phyloP scores from a whole-genome alignment of 192 early-diverging fungal genomes.

The Coemansia sp. region DNA sequence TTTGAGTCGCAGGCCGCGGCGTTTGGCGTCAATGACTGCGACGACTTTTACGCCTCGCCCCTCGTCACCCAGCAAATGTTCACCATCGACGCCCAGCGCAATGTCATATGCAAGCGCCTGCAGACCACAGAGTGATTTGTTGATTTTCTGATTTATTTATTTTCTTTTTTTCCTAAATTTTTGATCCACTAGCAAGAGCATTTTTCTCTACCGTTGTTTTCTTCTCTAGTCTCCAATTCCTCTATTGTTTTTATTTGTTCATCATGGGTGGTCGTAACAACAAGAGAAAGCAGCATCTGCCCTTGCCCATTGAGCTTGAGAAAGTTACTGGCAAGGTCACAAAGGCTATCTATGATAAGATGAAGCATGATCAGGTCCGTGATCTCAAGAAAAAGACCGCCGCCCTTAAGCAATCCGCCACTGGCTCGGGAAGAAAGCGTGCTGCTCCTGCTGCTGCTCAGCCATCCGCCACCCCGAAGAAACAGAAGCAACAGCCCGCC shows the following conservation, averaged over 20 bases:
- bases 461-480: background rate
- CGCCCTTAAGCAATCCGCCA: constrained; percentile 5
- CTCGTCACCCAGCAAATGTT: constrained; percentile 55
- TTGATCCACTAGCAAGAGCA: background rate
- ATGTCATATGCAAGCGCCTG: constrained; percentile 44
- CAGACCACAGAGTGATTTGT: background rate
- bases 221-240: background rate
- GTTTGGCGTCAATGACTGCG: constrained; percentile 59
- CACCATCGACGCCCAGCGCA: constrained; percentile 18
- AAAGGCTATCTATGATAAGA: constrained; percentile 33
- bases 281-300: constrained; percentile 47
- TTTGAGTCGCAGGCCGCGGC: constrained; percentile 60
- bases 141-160: background rate
- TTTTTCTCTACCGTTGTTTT: background rate
- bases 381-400: constrained; percentile 31
- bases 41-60: constrained; percentile 55
- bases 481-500: background rate
- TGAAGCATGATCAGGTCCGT: constrained; percentile 28
- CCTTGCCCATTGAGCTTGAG: constrained; percentile 44
- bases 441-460: background rate
- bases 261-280: constrained; percentile 54
- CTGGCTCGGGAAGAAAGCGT: background rate
- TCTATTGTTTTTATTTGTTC: background rate
- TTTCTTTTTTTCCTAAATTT: background rate
- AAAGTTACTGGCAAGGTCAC: constrained; percentile 47